Conservation (phyloP, 23 red algal genomes). For the Cyanidioschyzon merolae region DNA sequence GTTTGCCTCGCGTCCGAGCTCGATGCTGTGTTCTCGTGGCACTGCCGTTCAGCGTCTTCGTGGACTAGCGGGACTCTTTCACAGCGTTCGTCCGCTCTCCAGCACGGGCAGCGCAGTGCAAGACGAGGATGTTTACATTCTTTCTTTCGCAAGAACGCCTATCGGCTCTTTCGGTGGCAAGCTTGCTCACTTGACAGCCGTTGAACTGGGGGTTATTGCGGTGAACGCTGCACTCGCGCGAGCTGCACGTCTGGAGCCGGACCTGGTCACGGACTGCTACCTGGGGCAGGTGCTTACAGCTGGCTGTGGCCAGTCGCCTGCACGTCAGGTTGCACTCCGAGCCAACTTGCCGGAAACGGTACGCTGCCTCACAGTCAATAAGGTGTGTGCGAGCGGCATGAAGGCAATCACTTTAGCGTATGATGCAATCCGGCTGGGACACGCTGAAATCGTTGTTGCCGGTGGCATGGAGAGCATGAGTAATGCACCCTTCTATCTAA, state of each 20-base stretch:
- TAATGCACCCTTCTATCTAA: constrained; percentile 57
- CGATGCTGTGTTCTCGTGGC: too few relatives aligned
- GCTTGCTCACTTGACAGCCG: constrained; percentile 50
- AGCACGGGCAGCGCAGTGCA: background rate
- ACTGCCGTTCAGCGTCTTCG: too few relatives aligned
- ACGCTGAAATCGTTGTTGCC: constrained; percentile 61
- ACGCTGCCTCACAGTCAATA: constrained; percentile 91
- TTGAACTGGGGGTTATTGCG: constrained; percentile 61
- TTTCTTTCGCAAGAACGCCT: constrained; percentile 72
- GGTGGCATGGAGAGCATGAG: constrained; percentile 92
- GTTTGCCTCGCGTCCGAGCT: too few relatives aligned
- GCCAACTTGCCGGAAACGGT: constrained; percentile 44
- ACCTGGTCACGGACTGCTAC: constrained; percentile 44
- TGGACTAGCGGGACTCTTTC: too few relatives aligned
- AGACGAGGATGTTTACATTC: constrained; percentile 25
- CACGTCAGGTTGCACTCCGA: constrained; percentile 57
- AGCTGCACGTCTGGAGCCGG: background rate
- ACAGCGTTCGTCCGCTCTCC: too few relatives aligned
- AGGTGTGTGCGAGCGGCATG: constrained; percentile 78
- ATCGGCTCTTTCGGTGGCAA: constrained; percentile 78
- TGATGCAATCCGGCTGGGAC: constrained; percentile 48
- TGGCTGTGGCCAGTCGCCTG: constrained; percentile 69
- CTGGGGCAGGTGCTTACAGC: constrained; percentile 76
- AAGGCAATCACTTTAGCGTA: constrained; percentile 54
- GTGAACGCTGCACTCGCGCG: constrained; percentile 38